phyloP scores from a whole-genome alignment of 768 basidiomycete genomes.

The Amanita molliuscula region DNA sequence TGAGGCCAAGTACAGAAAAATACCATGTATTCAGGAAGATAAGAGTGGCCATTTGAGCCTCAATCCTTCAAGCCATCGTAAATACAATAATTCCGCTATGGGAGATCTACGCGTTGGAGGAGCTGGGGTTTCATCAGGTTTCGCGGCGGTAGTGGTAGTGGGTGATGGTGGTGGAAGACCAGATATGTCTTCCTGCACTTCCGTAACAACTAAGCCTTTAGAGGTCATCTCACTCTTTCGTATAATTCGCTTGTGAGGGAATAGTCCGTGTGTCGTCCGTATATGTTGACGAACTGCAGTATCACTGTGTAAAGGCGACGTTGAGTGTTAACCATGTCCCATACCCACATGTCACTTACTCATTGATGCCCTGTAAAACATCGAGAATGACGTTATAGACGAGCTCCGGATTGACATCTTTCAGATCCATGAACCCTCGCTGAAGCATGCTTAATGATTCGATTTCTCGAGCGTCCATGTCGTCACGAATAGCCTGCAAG shows the following conservation, averaged over 20 bases:
- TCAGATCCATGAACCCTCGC: conserved; percentile 81
- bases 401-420: conserved; percentile 71
- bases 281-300: conserved; percentile 72
- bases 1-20: background rate
- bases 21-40: conserved; percentile 15
- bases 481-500: conserved; percentile 58
- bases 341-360: conserved; percentile 40
- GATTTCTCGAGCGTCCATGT: conserved; percentile 82
- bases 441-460: conserved; percentile 86
- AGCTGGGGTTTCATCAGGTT: conserved; percentile 21
- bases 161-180: conserved; percentile 26
- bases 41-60: conserved; percentile 82
- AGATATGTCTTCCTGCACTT: conserved; percentile 64
- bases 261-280: conserved; percentile 68
- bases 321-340: conserved; percentile 3
- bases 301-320: conserved; percentile 40
- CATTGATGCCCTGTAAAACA: conserved; percentile 82
- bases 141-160: conserved; percentile 13
- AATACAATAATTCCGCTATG: conserved; percentile 92
- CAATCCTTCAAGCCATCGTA: conserved; percentile 92
- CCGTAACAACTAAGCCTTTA: conserved; percentile 74
- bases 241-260: conserved; percentile 70
- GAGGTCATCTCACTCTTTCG: conserved; percentile 82
- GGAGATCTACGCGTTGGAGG: conserved; percentile 63
- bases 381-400: conserved; percentile 86